These are phyloP conservation scores for Phyllosticta paracitricarpa DNA, from an alignment of 2,329 filamentous ascomycete species.

Conservation along the genomic window DNA sequence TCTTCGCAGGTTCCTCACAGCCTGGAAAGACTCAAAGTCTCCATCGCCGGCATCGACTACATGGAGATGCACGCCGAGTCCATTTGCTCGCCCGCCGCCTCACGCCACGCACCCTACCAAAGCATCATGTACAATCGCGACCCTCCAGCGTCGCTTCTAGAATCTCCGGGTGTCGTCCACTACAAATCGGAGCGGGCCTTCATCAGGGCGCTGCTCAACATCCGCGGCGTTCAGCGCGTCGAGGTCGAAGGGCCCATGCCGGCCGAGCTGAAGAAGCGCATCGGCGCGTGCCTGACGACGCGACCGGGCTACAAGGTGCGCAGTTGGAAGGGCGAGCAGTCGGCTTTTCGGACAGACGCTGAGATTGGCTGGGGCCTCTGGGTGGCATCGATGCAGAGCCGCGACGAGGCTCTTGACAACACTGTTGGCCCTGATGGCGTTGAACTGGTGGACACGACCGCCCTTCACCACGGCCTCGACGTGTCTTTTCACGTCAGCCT, in stretches of 20 bases:
- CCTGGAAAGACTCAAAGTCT: background rate
- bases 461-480: background rate
- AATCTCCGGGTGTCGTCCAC: background rate
- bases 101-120: background rate
- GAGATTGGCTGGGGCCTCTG: background rate
- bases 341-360: background rate
- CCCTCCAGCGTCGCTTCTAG: background rate
- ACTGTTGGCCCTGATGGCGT: background rate
- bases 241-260: constrained; percentile 7
- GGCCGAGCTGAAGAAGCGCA: background rate
- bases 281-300: constrained; percentile 4
- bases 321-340: background rate
- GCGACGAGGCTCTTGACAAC: background rate
- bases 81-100: constrained; percentile 8
- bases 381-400: background rate
- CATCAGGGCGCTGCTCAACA: constrained; percentile 14
- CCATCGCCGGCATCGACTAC: background rate
- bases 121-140: background rate
- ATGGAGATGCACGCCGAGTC: constrained; percentile 11
- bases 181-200: constrained; percentile 12
- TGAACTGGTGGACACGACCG: background rate
- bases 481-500: background rate
- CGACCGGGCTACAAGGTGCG: background rate
- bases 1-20: background rate
- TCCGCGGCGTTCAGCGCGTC: constrained; percentile 14